Evolutionary conservation across 495 filamentous ascomycete species (phyloP).

Genomic region (Glarea lozoyensis): DNA sequence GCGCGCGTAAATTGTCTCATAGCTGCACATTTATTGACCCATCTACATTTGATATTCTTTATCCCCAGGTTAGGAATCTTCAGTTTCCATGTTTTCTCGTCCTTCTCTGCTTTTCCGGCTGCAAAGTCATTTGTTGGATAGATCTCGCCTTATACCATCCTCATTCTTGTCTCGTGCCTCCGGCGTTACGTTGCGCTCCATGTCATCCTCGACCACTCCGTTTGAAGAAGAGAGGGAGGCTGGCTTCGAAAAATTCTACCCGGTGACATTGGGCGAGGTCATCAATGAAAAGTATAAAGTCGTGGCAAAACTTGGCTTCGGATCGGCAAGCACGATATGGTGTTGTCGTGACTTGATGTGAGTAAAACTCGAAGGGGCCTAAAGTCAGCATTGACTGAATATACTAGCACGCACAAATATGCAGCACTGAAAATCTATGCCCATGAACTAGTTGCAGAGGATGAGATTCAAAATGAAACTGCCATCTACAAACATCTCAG

Average conservation of each 20-base stretch:
- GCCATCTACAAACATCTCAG: constrained; percentile 12
- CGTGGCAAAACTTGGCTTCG: constrained; percentile 38
- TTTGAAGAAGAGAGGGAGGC: constrained; percentile 18
- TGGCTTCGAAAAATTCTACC: constrained; percentile 28
- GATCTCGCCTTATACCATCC: constrained; percentile 10
- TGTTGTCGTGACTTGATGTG: constrained; percentile 29
- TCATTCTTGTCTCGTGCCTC: constrained; percentile 10
- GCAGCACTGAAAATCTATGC: constrained; percentile 11
- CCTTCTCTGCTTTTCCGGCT: constrained; percentile 10
- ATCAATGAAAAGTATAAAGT: constrained; percentile 32
- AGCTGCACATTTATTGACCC: not conserved
- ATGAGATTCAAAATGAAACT: constrained; percentile 8
- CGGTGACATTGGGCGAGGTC: constrained; percentile 31
- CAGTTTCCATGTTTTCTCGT: constrained; percentile 11
- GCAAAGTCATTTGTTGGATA: constrained; percentile 10
- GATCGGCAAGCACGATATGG: constrained; percentile 37
- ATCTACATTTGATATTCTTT: constrained; percentile 5
- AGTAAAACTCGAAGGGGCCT: constrained; percentile 6
- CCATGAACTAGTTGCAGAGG: constrained; percentile 7
- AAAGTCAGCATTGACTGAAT: constrained; percentile 10
- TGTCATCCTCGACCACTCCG: constrained; percentile 12
- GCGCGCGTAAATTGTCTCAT: not conserved
- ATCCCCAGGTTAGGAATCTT: constrained; percentile 7
- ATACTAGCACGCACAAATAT: constrained; percentile 13
- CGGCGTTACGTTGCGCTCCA: constrained; percentile 11